Conservation (phyloP, 164 flowering plant species). For the Taxillus chinensis region DNA sequence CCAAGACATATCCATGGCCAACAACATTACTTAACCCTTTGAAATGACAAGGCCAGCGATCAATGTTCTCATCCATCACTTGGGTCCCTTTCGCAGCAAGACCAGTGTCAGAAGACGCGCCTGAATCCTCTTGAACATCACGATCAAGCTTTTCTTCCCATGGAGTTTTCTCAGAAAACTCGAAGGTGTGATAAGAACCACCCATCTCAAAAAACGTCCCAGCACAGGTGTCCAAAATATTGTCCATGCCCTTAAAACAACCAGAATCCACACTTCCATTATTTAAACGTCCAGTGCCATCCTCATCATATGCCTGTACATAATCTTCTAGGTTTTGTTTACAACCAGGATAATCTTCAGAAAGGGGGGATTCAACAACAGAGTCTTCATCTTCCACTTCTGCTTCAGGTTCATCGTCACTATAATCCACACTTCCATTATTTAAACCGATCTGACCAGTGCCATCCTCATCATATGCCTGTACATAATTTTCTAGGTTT, state of each 20-base stretch:
- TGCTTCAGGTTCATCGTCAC: slow-evolving; percentile 13
- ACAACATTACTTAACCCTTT: slow-evolving; percentile 7
- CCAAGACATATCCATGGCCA: slow-evolving; percentile 25
- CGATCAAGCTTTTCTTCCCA: slow-evolving; percentile 16
- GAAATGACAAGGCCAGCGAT: slow-evolving; percentile 15
- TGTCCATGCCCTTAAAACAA: no score
- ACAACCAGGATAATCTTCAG: slow-evolving; percentile 8
- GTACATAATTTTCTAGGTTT: not conserved
- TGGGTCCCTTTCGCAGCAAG: slow-evolving; percentile 9
- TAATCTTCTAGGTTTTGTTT: not conserved
- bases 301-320: slow-evolving; percentile 10
- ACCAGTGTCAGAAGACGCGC: slow-evolving; percentile 28
- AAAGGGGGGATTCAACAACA: slow-evolving; percentile 23
- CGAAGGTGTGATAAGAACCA: not conserved
- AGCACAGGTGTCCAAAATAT: not conserved
- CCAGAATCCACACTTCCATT: not conserved
- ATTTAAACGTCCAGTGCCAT: slow-evolving; percentile 5
- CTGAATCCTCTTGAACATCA: slow-evolving; percentile 32
- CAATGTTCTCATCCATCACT: slow-evolving; percentile 7
- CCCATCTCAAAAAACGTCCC: not conserved
- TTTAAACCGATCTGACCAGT: slow-evolving; percentile 2
- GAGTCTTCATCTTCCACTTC: slow-evolving; percentile 33
- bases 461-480: slow-evolving; percentile 10
- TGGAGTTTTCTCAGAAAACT: slow-evolving; percentile 5
- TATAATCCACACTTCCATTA: slow-evolving; percentile 13